Conservation (phyloP, 441 rosid species). For the Adansonia gregorii region DNA sequence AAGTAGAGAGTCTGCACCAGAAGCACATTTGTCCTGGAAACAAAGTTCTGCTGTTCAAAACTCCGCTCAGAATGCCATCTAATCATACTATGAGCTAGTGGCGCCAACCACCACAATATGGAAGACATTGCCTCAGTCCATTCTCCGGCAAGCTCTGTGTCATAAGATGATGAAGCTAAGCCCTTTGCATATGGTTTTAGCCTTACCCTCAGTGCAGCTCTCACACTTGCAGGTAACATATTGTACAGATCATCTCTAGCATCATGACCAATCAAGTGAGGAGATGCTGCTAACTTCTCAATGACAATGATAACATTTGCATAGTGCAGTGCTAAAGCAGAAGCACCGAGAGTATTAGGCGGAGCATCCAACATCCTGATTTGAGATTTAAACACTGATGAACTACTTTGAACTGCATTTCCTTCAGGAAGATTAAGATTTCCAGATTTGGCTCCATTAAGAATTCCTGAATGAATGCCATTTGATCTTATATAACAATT, state of each 20-base stretch:
- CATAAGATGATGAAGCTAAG: constrained; percentile 60
- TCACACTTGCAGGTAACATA: constrained; percentile 87
- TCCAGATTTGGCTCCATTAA: constrained; percentile 45
- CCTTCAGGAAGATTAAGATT: constrained; percentile 39
- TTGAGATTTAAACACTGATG: constrained; percentile 45
- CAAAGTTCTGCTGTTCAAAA: constrained; percentile 86
- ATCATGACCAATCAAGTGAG: constrained; percentile 92
- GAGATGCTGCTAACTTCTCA: constrained; percentile 89
- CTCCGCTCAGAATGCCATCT: constrained; percentile 97
- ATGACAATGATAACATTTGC: constrained; percentile 89
- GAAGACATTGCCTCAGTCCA: constrained; percentile 83
- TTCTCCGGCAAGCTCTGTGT: constrained; percentile 73
- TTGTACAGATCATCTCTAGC: constrained; percentile 93
- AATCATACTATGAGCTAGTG: constrained; percentile 97
- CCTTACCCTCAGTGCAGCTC: constrained; percentile 65
- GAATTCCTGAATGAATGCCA: constrained; percentile 35
- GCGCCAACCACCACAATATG: constrained; percentile 91
- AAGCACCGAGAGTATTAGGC: constrained; percentile 80
- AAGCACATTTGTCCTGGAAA: constrained; percentile 76
- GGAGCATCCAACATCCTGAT: constrained; percentile 62
- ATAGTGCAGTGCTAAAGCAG: constrained; percentile 91
- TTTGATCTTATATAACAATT: constrained; percentile 42
- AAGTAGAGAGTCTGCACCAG: constrained; percentile 93
- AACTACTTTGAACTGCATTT: constrained; percentile 32
- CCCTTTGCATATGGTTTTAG: constrained; percentile 76